Evolutionary conservation across 1,139 yeast genomes (phyloP).

Genomic region (Magnusiomyces clavatus): DNA sequence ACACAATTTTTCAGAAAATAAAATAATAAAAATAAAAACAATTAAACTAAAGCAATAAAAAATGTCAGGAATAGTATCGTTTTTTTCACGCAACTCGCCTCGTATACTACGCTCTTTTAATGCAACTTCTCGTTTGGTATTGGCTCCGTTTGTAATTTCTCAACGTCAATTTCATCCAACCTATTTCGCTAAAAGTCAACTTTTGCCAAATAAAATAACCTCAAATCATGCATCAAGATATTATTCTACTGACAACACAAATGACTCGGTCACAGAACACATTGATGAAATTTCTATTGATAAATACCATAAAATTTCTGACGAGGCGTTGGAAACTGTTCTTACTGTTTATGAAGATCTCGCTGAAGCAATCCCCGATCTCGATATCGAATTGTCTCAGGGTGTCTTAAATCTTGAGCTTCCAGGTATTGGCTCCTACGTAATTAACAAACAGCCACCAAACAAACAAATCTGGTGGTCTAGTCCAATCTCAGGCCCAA

Average conservation of each 20-base stretch:
- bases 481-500: conserved; percentile 91
- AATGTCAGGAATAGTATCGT: too few relatives aligned
- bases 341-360: conserved; percentile 57
- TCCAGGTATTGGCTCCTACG: conserved; percentile 70
- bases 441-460: conserved; percentile 89
- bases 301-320: conserved; percentile 53
- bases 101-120: neutral
- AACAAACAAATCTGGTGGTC: conserved; percentile 90
- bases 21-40: too few relatives aligned
- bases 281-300: conserved; percentile 26
- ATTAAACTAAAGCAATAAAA: too few relatives aligned
- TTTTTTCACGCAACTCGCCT: too few relatives aligned
- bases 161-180: neutral
- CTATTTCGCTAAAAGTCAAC: neutral
- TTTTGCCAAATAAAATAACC: neutral
- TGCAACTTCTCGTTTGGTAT: neutral
- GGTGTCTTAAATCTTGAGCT: conserved; percentile 72
- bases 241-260: neutral
- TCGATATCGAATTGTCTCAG: conserved; percentile 74
- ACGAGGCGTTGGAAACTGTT: conserved; percentile 55
- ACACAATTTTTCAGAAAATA: neutral
- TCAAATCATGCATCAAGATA: neutral
- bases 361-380: conserved; percentile 47
- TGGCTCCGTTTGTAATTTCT: neutral
- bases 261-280: neutral